phyloP scores from a whole-genome alignment of 345 rosid genomes.

The Lepidium didymum region DNA sequence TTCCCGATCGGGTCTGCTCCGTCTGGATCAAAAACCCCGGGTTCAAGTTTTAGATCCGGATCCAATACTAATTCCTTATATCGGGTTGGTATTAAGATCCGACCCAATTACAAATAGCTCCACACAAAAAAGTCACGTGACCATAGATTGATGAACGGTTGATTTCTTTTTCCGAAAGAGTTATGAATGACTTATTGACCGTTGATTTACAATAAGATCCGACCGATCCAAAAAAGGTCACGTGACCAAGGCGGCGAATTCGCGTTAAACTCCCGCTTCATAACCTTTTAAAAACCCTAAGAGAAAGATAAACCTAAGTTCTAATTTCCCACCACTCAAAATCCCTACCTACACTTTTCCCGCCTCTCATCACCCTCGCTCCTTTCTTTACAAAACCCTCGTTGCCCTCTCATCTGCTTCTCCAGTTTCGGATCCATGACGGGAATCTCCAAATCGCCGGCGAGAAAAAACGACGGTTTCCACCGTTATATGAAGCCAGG shows the following conservation, averaged over 20 bases:
- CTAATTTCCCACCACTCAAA: slow-evolving; percentile 26
- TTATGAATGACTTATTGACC: too few relatives aligned
- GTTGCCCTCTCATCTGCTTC: not conserved
- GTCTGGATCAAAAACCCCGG: not conserved
- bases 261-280: not conserved
- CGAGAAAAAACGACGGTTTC: slow-evolving; percentile 29
- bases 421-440: slow-evolving; percentile 20
- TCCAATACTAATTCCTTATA: not conserved
- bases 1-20: not conserved
- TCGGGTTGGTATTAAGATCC: not conserved
- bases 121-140: not conserved
- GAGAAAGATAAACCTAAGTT: not conserved
- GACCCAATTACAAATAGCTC: not conserved
- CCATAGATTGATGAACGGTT: not conserved
- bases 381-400: slow-evolving; percentile 11
- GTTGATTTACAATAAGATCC: not conserved
- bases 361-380: slow-evolving; percentile 30
- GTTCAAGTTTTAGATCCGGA: not conserved
- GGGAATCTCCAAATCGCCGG: slow-evolving; percentile 24
- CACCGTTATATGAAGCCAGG: slow-evolving; percentile 55
- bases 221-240: not conserved
- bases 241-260: not conserved
- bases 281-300: slow-evolving; percentile 16
- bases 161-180: too few relatives aligned
- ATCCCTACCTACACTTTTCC: slow-evolving; percentile 16